Conservation (phyloP, 495 filamentous ascomycete genomes). For the Hyaloscypha variabilis region DNA sequence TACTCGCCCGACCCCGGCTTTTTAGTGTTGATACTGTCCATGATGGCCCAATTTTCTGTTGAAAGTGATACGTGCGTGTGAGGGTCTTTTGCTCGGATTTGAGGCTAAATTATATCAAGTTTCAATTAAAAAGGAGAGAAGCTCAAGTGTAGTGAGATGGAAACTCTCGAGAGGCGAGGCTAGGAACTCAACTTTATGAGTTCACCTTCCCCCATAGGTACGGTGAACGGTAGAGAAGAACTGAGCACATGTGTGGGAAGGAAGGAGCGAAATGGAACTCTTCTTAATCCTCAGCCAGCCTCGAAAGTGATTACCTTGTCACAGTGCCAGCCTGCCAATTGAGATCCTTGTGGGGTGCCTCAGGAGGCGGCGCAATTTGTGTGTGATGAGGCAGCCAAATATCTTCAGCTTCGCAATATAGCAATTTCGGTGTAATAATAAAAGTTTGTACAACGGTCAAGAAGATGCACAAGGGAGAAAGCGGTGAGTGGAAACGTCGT, state of each 20-base stretch:
- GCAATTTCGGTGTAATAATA: not conserved
- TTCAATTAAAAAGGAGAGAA: not conserved
- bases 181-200: not conserved
- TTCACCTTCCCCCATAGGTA: not conserved
- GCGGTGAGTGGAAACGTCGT: not conserved
- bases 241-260: not conserved
- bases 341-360: not conserved
- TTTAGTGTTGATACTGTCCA: not conserved
- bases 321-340: not conserved
- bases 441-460: not conserved
- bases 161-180: not conserved
- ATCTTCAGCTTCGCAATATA: not conserved
- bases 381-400: not conserved
- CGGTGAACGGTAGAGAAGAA: not conserved
- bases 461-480: not conserved
- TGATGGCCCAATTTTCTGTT: not conserved
- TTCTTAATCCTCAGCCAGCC: not conserved
- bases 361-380: not conserved
- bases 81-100: too few species aligned
- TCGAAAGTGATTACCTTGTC: not conserved
- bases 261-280: not conserved
- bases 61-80: not conserved
- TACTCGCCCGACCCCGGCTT: conserved; percentile 8
- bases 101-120: not conserved
- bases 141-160: not conserved